phyloP scores from a whole-genome alignment of 495 filamentous ascomycete genomes.

The Neurospora sp. region DNA sequence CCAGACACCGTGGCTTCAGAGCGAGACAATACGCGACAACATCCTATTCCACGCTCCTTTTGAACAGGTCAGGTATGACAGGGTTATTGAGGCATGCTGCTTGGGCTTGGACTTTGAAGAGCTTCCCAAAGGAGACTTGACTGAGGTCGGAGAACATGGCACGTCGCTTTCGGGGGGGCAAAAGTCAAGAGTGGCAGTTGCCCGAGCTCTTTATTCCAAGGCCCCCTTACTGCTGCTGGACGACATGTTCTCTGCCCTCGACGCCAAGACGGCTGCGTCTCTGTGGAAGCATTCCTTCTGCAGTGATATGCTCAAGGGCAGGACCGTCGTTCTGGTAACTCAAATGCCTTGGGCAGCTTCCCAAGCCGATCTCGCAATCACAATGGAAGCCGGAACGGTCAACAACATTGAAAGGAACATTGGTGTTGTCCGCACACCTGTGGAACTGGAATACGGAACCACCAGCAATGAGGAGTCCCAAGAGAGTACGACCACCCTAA shows the following conservation, averaged over 20 bases:
- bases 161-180: slow-evolving; percentile 62
- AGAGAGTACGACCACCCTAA: slow-evolving; percentile 15
- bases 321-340: slow-evolving; percentile 28
- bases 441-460: slow-evolving; percentile 7
- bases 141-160: slow-evolving; percentile 59
- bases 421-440: slow-evolving; percentile 23
- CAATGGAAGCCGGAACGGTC: slow-evolving; percentile 31
- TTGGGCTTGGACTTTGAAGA: slow-evolving; percentile 48
- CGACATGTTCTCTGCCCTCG: slow-evolving; percentile 57
- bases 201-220: slow-evolving; percentile 58
- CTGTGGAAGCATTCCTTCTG: slow-evolving; percentile 43
- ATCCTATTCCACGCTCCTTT: slow-evolving; percentile 45
- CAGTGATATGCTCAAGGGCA: slow-evolving; percentile 34
- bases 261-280: slow-evolving; percentile 38
- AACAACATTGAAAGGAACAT: slow-evolving; percentile 25
- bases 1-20: slow-evolving; percentile 48
- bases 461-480: not conserved
- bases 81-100: slow-evolving; percentile 55
- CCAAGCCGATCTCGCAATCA: slow-evolving; percentile 34
- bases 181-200: slow-evolving; percentile 58
- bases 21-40: slow-evolving; percentile 44
- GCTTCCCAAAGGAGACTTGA: slow-evolving; percentile 36
- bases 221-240: slow-evolving; percentile 55
- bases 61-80: slow-evolving; percentile 39
- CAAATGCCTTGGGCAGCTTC: slow-evolving; percentile 35